Evolutionary conservation across 2,329 filamentous ascomycete species (phyloP).

Genomic region (Apiospora koreana): DNA sequence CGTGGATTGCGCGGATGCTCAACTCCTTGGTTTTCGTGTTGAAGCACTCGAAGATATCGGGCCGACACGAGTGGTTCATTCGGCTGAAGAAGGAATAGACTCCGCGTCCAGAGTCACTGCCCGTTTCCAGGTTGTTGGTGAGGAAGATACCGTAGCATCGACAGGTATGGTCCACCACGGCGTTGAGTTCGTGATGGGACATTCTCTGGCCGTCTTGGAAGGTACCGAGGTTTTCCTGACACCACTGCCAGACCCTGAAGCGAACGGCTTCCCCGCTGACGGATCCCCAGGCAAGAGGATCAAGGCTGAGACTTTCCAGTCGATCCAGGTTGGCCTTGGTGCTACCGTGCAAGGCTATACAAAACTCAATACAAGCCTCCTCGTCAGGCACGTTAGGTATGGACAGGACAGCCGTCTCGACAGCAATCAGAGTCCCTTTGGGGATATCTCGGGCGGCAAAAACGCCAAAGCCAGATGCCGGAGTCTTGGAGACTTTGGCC

Average conservation of each 20-base stretch:
- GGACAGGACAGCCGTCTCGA: slow-evolving; percentile 19
- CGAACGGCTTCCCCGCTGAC: not conserved
- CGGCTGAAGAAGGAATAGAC: slow-evolving; percentile 24
- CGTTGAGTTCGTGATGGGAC: slow-evolving; percentile 17
- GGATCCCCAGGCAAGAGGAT: not conserved
- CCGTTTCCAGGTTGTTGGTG: slow-evolving; percentile 18
- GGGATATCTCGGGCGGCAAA: slow-evolving; percentile 20
- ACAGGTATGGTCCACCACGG: slow-evolving; percentile 11
- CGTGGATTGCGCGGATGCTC: slow-evolving; percentile 24
- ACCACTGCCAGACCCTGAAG: not conserved
- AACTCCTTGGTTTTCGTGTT: slow-evolving; percentile 22
- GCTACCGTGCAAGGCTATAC: not conserved
- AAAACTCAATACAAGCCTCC: slow-evolving; percentile 6
- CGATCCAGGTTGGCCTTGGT: not conserved
- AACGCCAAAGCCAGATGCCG: slow-evolving; percentile 14
- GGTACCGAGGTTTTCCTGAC: slow-evolving; percentile 11
- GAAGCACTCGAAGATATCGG: slow-evolving; percentile 24
- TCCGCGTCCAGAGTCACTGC: slow-evolving; percentile 18
- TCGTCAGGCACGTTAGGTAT: slow-evolving; percentile 16
- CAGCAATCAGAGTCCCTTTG: slow-evolving; percentile 20
- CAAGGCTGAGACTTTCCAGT: slow-evolving; percentile 1
- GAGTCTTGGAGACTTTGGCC: not conserved
- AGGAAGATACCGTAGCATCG: slow-evolving; percentile 18
- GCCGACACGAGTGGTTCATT: slow-evolving; percentile 26
- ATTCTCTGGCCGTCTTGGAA: slow-evolving; percentile 12